Evolutionary conservation across 371 early-diverging fungal species (phyloP), one percentile per base, ranked within the genome.

Genomic region (Lichtheimia ornata): DNA sequence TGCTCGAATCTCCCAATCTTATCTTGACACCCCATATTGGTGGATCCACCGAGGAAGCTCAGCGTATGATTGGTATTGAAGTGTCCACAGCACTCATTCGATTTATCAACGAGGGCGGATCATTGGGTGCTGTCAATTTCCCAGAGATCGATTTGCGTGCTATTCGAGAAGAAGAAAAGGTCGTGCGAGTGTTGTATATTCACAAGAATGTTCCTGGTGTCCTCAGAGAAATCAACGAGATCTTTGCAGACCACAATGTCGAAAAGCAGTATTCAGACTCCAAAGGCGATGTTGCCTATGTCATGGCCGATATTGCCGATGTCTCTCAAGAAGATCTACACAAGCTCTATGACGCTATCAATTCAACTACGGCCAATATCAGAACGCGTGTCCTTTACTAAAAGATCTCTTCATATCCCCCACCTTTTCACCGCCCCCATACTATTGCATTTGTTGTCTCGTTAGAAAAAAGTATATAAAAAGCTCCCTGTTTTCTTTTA

Each of bases 11-110:
- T 70, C 91, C 92, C 54, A 98, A 98, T 83, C 87, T 94, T 7
- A 88, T 98, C 53, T 72, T 98, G 74, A 93, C 96, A 3, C 99
- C 99, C 28, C 97, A 98, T 70, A 98, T 98, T 76, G 96, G 94
- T 67, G 99, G 99, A 13, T 95, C 96, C n/a, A 98, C 99, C 44
- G 99, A 98, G 69, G 99, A 98, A 74, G 99, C 99, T 22, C 97
- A 98, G 78, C 79, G 86, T 43, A 91, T 94, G 83, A 98, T 98
- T 62, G 99, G 99, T 66, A 63, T 91, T 28, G 99, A 98, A 74
- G 99, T 98, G 1, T 91, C 89, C 4, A 77, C 83, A 28, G 90
- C 93, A 0, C 67, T 97, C 41, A 82, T 83, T 58, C 85, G 87
- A 64, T 98, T 85, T 72, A 84, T 97, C 65, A 89, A 90, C 73